Conservation (phyloP, 371 early-diverging fungal genomes). For the Mortierella sp. region DNA sequence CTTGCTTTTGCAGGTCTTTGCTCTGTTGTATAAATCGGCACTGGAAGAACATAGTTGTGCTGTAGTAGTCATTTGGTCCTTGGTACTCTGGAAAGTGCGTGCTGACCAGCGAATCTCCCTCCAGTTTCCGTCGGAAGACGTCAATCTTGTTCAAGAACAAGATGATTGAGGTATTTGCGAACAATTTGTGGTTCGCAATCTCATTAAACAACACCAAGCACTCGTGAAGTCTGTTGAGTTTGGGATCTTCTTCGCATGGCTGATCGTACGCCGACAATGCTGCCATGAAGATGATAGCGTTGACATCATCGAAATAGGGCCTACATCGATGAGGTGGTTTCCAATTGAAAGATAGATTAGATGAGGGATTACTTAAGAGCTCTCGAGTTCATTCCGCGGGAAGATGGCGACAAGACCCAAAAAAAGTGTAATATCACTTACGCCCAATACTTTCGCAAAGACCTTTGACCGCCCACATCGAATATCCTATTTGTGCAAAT, state of each 20-base stretch:
- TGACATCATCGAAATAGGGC: conserved; percentile 76
- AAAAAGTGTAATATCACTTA: conserved; percentile 43
- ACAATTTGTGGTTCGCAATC: conserved; percentile 64
- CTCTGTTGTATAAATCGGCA: conserved; percentile 62
- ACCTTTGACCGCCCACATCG: conserved; percentile 68
- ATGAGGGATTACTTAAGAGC: conserved; percentile 1
- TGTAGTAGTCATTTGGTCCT: conserved; percentile 63
- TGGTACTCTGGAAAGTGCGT: conserved; percentile 35
- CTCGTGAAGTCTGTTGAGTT: conserved; percentile 63
- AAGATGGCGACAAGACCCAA: too few relatives aligned
- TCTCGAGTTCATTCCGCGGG: background rate
- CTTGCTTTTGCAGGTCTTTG: conserved; percentile 61
- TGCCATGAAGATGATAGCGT: conserved; percentile 66
- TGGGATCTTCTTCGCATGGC: conserved; percentile 63
- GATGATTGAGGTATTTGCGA: conserved; percentile 64
- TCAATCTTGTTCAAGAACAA: conserved; percentile 80
- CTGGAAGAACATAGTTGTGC: conserved; percentile 67
- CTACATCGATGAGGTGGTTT: background rate
- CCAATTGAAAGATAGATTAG: background rate
- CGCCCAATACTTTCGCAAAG: conserved; percentile 75
- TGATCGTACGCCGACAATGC: conserved; percentile 66
- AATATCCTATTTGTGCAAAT: conserved; percentile 55
- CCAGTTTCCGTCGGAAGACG: conserved; percentile 61
- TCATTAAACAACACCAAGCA: conserved; percentile 67
- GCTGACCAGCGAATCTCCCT: conserved; percentile 23